These are phyloP conservation scores for Mycena rosella DNA, from an alignment of 768 basidiomycete species.

Conservation along the genomic window DNA sequence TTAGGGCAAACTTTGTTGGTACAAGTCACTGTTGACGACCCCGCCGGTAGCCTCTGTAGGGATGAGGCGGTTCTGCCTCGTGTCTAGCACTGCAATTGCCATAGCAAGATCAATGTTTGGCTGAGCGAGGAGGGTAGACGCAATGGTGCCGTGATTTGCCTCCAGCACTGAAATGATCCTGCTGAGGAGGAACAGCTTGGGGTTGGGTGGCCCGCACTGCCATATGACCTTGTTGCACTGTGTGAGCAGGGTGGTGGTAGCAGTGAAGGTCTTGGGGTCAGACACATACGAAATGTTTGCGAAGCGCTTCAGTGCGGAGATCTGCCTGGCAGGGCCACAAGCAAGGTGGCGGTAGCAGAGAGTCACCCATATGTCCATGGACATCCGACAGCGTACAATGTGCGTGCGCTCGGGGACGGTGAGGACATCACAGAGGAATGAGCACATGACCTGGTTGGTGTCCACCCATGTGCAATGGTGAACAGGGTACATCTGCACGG, in stretches of 20 bases:
- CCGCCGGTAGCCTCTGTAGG: neutral
- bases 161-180: neutral
- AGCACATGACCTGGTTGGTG: neutral
- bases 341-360: neutral
- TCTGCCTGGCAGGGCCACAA: neutral
- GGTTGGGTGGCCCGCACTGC: neutral
- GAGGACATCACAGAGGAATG: neutral
- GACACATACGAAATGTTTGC: neutral
- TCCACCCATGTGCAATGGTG: constrained; percentile 2
- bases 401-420: neutral
- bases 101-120: neutral
- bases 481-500: too few relatives aligned
- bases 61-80: neutral
- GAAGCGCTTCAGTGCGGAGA: neutral
- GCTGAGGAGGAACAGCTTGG: neutral
- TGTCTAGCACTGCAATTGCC: neutral
- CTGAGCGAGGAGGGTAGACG: neutral
- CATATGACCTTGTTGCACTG: neutral
- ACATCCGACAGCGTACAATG: neutral
- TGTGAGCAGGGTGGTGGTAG: neutral
- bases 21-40: neutral
- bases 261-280: neutral
- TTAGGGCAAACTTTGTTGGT: neutral
- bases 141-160: neutral
- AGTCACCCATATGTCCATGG: neutral